Base-by-base conservation (phyloP, 768 basidiomycete genomes). In the Boletus rubropictus region DNA sequence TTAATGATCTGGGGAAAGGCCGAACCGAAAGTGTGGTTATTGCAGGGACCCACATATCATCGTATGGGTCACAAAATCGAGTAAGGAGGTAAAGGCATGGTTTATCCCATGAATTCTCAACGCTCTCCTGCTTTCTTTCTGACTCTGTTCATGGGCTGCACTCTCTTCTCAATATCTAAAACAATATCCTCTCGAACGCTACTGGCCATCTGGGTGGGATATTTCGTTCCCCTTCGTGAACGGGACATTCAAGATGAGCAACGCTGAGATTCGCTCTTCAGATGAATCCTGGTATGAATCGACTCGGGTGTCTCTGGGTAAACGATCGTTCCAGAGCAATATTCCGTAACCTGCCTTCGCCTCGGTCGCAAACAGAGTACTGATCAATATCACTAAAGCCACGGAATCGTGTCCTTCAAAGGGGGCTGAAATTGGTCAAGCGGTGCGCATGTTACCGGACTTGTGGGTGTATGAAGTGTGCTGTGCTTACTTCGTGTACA, bases 201-300 rank as follows among this genome's bases (percentile, higher is more conserved):
- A 11, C 42, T 21, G 5, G 20, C 22, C 46, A 31, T 44, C 29
- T 48, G 41, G 51, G 32, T 18, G 22, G 25, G n/a, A 24, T 24
- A 39, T 52, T 52, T 53, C 52, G 31, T 40, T 54, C 41, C 46
- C 24, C 31, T 27, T 36, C 1, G 43, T 42, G 17, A 44, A 54
- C 27, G 52, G 53, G 17, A 24, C 40, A 29, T 28, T 48, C 28
- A 39, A 38, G 44, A 35, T 17, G 41, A 52, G 37, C 41, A 39
- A 43, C 12, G 32, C 50, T 36, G 45, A 47, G 17, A 50, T 40
- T 54, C 59, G 53, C 38, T 43, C 50, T 9, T 31, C 22, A 22
- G 45, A 56, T 42, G 57, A 48, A 52, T 35, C 49, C 21, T 56
- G 53, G 58, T 51, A 53, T 37, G 46, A 50, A 39, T 42, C 48